Base-by-base conservation (phyloP, 2,329 filamentous ascomycete species). In the Colletotrichum navitas region DNA sequence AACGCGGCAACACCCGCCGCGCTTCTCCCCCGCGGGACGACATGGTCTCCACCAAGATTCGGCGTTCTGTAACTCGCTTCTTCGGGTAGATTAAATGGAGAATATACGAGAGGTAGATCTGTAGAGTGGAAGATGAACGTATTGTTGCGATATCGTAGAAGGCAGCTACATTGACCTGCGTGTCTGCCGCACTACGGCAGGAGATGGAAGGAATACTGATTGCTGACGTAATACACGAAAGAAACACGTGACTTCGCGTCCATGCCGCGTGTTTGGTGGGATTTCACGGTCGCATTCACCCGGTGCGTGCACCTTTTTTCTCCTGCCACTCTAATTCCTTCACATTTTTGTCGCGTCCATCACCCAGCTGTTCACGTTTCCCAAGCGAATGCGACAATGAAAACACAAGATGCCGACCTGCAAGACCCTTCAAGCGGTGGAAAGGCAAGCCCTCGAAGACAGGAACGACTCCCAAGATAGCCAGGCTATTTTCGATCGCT, bases 391-490 rank as follows among this genome's bases (percentile, higher is more conserved):
- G 32, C n/a, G n/a, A 68, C 58, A 18, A 73, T 63, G 68, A 39
- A 10, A 29, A 16, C 11, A 29, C 66, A 74, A 61, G 34, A 83
- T 82, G 80, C 77, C 76, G 68, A 73, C 74, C 26, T 71, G 75
- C 43, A 68, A 74, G 66, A 78, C 75, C 74, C 74, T 81, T 45
- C 69, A 60, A 56, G 73, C 77, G 59, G 79, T 78, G 5, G 79
- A 78, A 26, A 74, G 75, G 16, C 75, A 69, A 70, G 77, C 74
- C 3, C 58, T 78, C 10, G 74, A 79, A 6, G 81, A 79, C 63
- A 76, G 71, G 68, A 76, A 79, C 71, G 83, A 83, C 65, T 81
- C 82, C 10, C 83, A 85, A 74, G 83, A 86, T 75, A 86, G 82
- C 77, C 84, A 85, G 76, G 76, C 78, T 34, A 77, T 85, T 34